These are phyloP conservation scores for Solanum aculeatissimum DNA, from an alignment of 305 asterid species.

Conservation along the genomic window DNA sequence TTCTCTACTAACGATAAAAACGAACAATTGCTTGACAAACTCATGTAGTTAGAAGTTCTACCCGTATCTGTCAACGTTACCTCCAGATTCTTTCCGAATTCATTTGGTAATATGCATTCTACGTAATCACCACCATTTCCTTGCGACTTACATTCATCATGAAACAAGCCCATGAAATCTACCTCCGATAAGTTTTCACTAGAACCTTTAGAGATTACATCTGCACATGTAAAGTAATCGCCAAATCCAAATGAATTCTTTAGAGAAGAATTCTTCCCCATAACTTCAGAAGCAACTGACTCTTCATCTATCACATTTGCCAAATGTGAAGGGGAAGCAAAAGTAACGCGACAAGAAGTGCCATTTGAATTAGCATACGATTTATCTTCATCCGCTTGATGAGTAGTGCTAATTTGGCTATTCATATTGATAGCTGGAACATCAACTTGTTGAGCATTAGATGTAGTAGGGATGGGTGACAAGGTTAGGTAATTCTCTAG, in stretches of 20 bases:
- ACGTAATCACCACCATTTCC: slow-evolving; percentile 8
- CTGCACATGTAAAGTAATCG: slow-evolving; percentile 4
- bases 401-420: neutral
- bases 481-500: slow-evolving; percentile 3
- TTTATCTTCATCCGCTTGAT: slow-evolving; percentile 6
- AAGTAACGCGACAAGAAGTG: slow-evolving; percentile 7
- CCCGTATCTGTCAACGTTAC: slow-evolving; percentile 7
- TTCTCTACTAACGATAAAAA: slow-evolving; percentile 18
- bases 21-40: slow-evolving; percentile 20
- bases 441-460: slow-evolving; percentile 13
- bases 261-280: slow-evolving; percentile 18
- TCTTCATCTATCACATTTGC: slow-evolving; percentile 14
- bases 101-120: slow-evolving; percentile 17
- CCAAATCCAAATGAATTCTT: slow-evolving; percentile 12
- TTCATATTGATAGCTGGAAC: neutral
- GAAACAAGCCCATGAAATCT: slow-evolving; percentile 27
- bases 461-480: slow-evolving; percentile 9
- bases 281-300: slow-evolving; percentile 26
- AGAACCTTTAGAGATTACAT: slow-evolving; percentile 14
- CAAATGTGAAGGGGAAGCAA: slow-evolving; percentile 14
- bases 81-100: slow-evolving; percentile 12
- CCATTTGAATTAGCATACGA: neutral
- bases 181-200: slow-evolving; percentile 21
- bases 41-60: slow-evolving; percentile 10
- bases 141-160: slow-evolving; percentile 23